Conservation (phyloP, 2,329 filamentous ascomycete species). For the Ambrosiella xylebori region DNA sequence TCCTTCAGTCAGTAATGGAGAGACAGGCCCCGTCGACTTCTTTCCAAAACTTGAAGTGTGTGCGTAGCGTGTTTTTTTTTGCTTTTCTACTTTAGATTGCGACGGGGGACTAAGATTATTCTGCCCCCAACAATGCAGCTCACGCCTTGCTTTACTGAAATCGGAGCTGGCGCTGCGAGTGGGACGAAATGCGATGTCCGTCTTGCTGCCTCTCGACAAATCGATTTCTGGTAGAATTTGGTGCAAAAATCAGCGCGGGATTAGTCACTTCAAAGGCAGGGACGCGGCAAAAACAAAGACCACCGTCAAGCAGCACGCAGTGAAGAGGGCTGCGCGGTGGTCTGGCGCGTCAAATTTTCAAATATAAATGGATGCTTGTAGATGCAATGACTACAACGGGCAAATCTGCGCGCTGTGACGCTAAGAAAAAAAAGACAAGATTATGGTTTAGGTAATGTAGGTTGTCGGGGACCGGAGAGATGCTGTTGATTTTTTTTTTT, state of each 20-base stretch:
- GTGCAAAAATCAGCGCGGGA: background rate
- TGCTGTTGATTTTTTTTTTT: background rate
- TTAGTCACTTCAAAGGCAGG: background rate
- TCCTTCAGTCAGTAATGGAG: background rate
- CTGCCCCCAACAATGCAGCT: background rate
- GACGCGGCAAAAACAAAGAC: slow-evolving; percentile 4
- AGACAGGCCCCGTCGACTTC: background rate
- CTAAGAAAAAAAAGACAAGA: background rate
- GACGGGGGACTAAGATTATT: background rate
- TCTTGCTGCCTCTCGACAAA: background rate
- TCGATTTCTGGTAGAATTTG: background rate
- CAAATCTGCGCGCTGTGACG: background rate
- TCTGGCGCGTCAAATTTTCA: slow-evolving; percentile 10
- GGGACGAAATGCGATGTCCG: background rate
- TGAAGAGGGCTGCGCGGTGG: slow-evolving; percentile 2
- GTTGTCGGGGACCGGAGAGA: background rate
- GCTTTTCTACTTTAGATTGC: background rate
- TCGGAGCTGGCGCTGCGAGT: too few species aligned
- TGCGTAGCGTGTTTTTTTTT: background rate
- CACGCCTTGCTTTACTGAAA: background rate
- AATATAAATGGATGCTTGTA: slow-evolving; percentile 1
- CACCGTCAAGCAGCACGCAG: slow-evolving; percentile 1
- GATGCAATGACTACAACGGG: background rate
- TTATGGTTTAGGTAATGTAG: background rate
- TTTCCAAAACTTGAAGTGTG: background rate